phyloP scores from a whole-genome alignment of 495 filamentous ascomycete genomes.

The Peziza echinospora region DNA sequence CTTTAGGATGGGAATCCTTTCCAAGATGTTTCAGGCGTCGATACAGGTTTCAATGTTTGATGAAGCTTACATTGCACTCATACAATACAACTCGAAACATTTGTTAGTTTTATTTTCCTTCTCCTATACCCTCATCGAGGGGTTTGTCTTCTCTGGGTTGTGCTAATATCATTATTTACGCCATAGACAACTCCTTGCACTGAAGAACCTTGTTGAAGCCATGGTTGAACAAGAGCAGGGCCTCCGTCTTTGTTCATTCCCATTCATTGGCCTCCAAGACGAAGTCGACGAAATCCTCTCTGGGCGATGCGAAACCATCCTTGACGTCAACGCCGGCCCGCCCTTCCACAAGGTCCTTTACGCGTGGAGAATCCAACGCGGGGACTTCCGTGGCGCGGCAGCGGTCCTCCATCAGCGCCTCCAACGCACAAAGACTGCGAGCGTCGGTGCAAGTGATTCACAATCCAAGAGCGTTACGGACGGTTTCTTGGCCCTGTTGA shows the following conservation, averaged over 20 bases:
- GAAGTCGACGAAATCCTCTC: conserved; percentile 57
- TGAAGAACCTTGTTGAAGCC: conserved; percentile 42
- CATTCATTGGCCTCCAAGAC: conserved; percentile 51
- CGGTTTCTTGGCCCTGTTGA: conserved; percentile 69
- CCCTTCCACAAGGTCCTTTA: conserved; percentile 70
- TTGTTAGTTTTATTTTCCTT: no score
- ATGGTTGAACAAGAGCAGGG: conserved; percentile 48
- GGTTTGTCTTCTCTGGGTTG: no score
- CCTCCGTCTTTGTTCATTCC: conserved; percentile 47
- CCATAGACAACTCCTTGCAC: conserved; percentile 26
- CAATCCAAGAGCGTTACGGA: conserved; percentile 34
- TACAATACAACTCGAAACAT: conserved; percentile 43
- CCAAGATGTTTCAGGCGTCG: conserved; percentile 61
- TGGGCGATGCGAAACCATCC: conserved; percentile 35
- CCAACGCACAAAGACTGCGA: conserved; percentile 32
- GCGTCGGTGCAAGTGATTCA: conserved; percentile 30
- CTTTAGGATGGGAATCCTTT: conserved; percentile 44
- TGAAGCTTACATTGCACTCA: conserved; percentile 58
- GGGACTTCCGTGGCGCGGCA: conserved; percentile 76
- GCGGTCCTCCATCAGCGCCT: conserved; percentile 49
- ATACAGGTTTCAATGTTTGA: conserved; percentile 56
- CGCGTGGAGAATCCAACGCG: conserved; percentile 61
- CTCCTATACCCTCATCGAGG: no score
- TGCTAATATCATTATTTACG: no score
- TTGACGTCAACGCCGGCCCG: conserved; percentile 34